Evolutionary conservation across 176 grass and related monocot species (phyloP).

Genomic region (Otatea glauca): DNA sequence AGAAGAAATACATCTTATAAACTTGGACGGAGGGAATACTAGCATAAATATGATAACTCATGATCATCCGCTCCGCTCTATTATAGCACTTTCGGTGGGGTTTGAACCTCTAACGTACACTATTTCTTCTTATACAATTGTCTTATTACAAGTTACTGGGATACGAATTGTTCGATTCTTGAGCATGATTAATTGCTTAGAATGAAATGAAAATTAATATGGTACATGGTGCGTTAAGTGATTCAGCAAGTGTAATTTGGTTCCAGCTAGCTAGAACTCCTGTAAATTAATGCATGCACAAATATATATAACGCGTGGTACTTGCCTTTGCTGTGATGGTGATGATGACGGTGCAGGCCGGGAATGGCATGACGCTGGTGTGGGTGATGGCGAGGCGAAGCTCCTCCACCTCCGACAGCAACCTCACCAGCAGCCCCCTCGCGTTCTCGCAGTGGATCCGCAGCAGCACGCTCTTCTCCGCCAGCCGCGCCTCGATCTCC

Average conservation of each 20-base stretch:
- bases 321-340: slow-evolving; percentile 78
- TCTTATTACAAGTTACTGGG: not conserved
- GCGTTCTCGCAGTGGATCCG: slow-evolving; percentile 64
- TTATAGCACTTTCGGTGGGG: not conserved
- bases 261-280: not conserved
- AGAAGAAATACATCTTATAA: too few relatives aligned
- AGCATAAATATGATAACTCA: not conserved
- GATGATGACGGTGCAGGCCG: slow-evolving; percentile 54
- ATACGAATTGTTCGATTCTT: not conserved
- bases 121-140: not conserved
- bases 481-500: slow-evolving; percentile 69
- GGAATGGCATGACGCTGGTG: slow-evolving; percentile 77
- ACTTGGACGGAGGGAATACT: too few relatives aligned
- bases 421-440: slow-evolving; percentile 59
- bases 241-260: not conserved
- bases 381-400: slow-evolving; percentile 64
- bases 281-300: not conserved
- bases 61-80: not conserved
- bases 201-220: not conserved
- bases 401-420: slow-evolving; percentile 74
- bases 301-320: not conserved
- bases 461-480: slow-evolving; percentile 65
- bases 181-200: not conserved
- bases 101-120: not conserved
- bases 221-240: not conserved